Percentiles rank a stretch among this genome's conserved stretches.
phyloP scores from a whole-genome alignment of 2,329 filamentous ascomycete genomes.

The Xylaria sp. region DNA sequence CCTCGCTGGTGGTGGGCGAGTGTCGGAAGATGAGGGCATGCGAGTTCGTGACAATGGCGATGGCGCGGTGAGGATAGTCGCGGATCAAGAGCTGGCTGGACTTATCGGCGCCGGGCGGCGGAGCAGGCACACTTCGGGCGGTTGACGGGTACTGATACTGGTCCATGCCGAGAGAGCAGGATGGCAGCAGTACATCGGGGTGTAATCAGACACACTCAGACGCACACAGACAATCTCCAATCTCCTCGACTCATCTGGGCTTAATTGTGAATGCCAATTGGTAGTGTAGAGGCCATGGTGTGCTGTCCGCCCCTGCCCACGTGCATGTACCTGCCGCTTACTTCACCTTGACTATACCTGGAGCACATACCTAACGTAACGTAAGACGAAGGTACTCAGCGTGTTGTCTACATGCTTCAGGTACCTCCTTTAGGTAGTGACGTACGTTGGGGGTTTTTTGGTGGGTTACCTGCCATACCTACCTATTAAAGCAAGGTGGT shows the following conservation, averaged over 20 bases:
- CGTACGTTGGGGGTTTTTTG: conserved; percentile 27
- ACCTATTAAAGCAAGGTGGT: conserved; percentile 21
- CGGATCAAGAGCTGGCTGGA: conserved; percentile 84
- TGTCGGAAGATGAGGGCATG: conserved; percentile 88
- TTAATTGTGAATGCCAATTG: conserved; percentile 16
- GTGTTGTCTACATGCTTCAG: background rate
- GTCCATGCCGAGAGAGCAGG: conserved; percentile 58
- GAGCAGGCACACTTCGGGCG: conserved; percentile 57
- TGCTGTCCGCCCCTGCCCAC: background rate
- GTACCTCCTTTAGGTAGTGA: conserved; percentile 24
- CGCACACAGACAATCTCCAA: no score
- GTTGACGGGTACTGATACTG: conserved; percentile 55
- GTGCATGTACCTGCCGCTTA: conserved; percentile 2
- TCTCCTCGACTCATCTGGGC: background rate
- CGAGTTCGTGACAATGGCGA: conserved; percentile 82
- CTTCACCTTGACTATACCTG: conserved; percentile 3
- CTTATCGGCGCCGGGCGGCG: conserved; percentile 63
- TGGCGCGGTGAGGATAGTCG: conserved; percentile 86
- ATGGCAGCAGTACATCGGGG: conserved; percentile 40
- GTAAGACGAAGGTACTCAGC: background rate
- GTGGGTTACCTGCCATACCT: conserved; percentile 14
- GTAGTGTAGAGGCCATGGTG: conserved; percentile 6
- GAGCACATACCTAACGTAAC: background rate
- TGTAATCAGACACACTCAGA: conserved; percentile 35
- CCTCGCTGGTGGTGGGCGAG: conserved; percentile 71